Percentiles rank a stretch among this genome's conserved stretches.
phyloP scores from a whole-genome alignment of 352 stramenopile genomes.

The Globisporangium nunn region DNA sequence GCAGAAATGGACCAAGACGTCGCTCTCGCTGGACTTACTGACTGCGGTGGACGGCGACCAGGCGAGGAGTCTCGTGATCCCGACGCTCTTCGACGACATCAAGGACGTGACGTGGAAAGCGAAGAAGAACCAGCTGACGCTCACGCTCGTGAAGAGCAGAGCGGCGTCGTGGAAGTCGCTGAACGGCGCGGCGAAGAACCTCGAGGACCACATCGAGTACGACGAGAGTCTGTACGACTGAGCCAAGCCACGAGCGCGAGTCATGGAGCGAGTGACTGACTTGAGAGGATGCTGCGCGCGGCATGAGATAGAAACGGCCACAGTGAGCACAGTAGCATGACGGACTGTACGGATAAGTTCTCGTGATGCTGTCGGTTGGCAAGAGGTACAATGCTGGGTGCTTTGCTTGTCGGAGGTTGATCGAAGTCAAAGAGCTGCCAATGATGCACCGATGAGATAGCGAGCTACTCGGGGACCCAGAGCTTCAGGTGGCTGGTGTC shows the following conservation, averaged over 20 bases:
- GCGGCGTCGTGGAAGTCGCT: constrained; percentile 64
- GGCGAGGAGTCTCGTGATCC: constrained; percentile 67
- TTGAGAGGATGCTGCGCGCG: too few relatives aligned
- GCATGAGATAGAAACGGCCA: not conserved
- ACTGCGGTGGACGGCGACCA: constrained; percentile 22
- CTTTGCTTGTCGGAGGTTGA: too few relatives aligned
- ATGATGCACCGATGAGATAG: not conserved
- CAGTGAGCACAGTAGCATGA: too few relatives aligned
- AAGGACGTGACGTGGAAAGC: constrained; percentile 50
- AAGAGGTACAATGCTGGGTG: too few relatives aligned
- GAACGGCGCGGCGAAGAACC: constrained; percentile 73
- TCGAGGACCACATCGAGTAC: constrained; percentile 84
- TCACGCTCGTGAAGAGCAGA: constrained; percentile 63
- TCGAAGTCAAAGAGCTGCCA: not conserved
- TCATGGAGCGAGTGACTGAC: not conserved
- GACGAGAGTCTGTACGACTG: constrained; percentile 75
- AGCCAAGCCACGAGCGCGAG: not conserved
- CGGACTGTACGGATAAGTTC: too few relatives aligned
- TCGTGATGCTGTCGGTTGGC: too few relatives aligned
- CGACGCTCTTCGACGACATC: constrained; percentile 63
- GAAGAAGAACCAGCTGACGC: constrained; percentile 52
- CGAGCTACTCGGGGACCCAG: constrained; percentile 46
- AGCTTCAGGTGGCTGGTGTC: constrained; percentile 67
- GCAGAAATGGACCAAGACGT: constrained; percentile 77
- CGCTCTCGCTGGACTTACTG: constrained; percentile 65